These are phyloP conservation scores for Cryptococcus neoformans DNA, from an alignment of 1,284 basidiomycete species.

Conservation along the genomic window DNA sequence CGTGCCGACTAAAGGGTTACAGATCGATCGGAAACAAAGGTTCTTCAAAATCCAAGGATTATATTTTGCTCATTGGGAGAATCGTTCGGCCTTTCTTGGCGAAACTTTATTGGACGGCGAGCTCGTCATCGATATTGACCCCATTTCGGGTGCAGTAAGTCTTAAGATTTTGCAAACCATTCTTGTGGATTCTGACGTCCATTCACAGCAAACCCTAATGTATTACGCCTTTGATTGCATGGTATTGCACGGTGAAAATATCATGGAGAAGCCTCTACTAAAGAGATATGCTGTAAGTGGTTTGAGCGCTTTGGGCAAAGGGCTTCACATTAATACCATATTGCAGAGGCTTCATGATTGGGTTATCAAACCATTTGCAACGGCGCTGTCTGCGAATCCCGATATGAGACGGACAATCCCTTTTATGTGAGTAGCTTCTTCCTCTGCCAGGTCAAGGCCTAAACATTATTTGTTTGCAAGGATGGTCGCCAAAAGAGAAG, in stretches of 20 bases:
- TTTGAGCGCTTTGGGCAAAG: background rate
- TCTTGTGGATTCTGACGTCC: conserved; percentile 1
- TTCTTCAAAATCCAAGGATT: conserved; percentile 74
- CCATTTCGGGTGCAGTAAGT: conserved; percentile 62
- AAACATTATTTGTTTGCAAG: conserved; percentile 49
- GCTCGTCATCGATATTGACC: conserved; percentile 86
- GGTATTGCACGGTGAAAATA: conserved; percentile 77
- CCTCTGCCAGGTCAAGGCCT: background rate
- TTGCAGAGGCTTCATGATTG: conserved; percentile 72
- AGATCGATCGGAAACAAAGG: conserved; percentile 94
- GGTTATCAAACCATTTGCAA: conserved; percentile 76
- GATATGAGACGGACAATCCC: conserved; percentile 63
- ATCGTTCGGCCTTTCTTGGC: conserved; percentile 61
- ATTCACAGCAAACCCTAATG: conserved; percentile 66
- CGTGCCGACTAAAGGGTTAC: conserved; percentile 1
- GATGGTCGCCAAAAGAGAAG: conserved; percentile 82
- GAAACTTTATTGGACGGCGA: conserved; percentile 93
- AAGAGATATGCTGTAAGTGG: conserved; percentile 83
- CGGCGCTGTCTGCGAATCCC: conserved; percentile 63
- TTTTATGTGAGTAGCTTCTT: conserved; percentile 68
- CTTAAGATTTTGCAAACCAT: background rate
- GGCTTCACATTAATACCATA: background rate
- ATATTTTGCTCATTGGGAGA: conserved; percentile 83
- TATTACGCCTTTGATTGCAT: conserved; percentile 92
- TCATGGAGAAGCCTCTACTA: conserved; percentile 76